Conservation (phyloP, 108 stramenopile species). For the Aurantiochytrium sp. region DNA sequence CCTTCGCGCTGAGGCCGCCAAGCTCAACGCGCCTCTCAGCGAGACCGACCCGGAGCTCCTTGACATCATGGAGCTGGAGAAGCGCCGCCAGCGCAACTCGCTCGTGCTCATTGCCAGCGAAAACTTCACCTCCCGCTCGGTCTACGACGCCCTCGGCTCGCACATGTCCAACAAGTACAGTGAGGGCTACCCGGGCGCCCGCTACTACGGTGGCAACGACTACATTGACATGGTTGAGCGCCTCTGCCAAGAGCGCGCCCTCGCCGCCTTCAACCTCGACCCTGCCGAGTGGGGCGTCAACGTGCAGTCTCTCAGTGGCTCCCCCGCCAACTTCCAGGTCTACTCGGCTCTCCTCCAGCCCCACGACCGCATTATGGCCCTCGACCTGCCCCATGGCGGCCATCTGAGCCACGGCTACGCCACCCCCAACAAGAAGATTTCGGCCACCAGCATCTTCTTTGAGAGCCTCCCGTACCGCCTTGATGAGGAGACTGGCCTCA, state of each 20-base stretch:
- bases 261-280: conserved; percentile 84
- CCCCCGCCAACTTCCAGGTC: conserved; percentile 98
- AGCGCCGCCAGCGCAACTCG: conserved; percentile 77
- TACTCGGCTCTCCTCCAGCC: conserved; percentile 97
- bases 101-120: conserved; percentile 81
- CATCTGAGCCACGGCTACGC: conserved; percentile 96
- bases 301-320: conserved; percentile 85
- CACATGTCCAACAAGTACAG: conserved; percentile 88
- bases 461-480: conserved; percentile 98
- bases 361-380: conserved; percentile 95
- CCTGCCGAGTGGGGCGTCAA: conserved; percentile 73
- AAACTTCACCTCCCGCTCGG: conserved; percentile 91
- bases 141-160: conserved; percentile 90
- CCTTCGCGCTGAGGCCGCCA: background rate
- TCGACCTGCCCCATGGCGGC: conserved; percentile 95
- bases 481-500: conserved; percentile 80
- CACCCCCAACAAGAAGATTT: conserved; percentile 90
- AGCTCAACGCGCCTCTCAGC: conserved; percentile 68
- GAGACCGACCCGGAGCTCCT: conserved; percentile 83
- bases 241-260: conserved; percentile 89
- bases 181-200: conserved; percentile 73
- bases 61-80: conserved; percentile 83
- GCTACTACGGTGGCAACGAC: conserved; percentile 92
- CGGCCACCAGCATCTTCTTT: conserved; percentile 84
- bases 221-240: conserved; percentile 92